These are phyloP conservation scores for Verticillium longisporum DNA, from an alignment of 2,329 filamentous ascomycete species.

Conservation along the genomic window DNA sequence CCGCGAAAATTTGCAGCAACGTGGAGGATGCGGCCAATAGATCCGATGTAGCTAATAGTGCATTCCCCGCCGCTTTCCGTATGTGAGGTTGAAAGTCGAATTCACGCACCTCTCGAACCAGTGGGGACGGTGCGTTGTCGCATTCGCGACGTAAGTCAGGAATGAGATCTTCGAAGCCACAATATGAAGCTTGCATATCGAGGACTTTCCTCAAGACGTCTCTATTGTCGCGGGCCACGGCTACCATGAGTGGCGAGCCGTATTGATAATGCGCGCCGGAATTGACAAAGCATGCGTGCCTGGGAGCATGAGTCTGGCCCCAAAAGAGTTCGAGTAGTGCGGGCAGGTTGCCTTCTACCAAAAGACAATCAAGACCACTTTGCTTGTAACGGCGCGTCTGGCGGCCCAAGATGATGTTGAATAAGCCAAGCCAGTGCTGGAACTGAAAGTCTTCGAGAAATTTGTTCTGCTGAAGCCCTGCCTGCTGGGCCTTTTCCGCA, in stretches of 20 bases:
- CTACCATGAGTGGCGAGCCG: not conserved
- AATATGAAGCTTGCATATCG: not conserved
- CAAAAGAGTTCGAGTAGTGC: not conserved
- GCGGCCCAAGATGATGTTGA: not conserved
- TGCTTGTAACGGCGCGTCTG: not conserved
- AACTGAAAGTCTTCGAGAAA: not conserved
- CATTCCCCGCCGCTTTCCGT: not conserved
- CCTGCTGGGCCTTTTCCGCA: conserved; percentile 24
- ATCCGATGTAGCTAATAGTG: not conserved
- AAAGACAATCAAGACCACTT: not conserved
- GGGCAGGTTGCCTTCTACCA: not conserved
- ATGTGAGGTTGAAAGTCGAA: not conserved
- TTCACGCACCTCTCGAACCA: not conserved
- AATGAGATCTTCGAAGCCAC: not conserved
- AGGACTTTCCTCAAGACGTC: not conserved
- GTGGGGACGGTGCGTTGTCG: not conserved
- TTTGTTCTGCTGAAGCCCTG: not conserved
- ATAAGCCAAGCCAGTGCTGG: not conserved
- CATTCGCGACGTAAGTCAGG: not conserved
- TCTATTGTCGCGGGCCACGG: not conserved
- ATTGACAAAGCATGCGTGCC: not conserved
- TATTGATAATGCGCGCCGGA: not conserved
- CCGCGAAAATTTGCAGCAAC: not conserved
- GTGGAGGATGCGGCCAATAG: not conserved
- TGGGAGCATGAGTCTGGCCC: not conserved